Evolutionary conservation across 805 yeast species (phyloP), one percentile per base, ranked within the genome.

Genomic region (Vanderwaltozyma polyspora): DNA sequence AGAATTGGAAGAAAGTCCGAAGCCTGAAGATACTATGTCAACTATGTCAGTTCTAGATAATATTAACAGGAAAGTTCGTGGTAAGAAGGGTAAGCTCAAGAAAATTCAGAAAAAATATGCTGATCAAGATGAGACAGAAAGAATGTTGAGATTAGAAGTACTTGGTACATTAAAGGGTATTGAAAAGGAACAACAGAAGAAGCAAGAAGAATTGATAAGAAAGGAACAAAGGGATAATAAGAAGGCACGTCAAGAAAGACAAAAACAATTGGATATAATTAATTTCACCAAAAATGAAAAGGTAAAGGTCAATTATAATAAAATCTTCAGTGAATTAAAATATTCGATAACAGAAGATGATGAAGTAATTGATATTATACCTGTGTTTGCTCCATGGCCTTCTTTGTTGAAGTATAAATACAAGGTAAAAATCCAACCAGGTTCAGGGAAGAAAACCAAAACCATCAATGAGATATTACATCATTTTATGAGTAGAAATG

Each of bases 371-470:
- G 82, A 76, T 37, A 74, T 81, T 6, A 70, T 89, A 10, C 93
- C 95, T 1, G 76, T 84, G 14, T 89, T 86, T 66, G 96, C 91
- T 0, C 98, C 98, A 2, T 91, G 95, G 95, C 59, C 72, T 10
- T 69, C 96, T 0, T 55, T 91, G 42, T 68, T 64, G 39, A 80
- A 80, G 52, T 73, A 68, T 55, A 77, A 81, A 49, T 86, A 82
- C 59, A 85, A 85, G 53, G 78, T 83, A 24, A 89, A 89, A 54
- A 59, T 89, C 21, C 82, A 76, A 44, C 87, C 94, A 1, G 78
- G 78, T 1, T 64, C 70, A 19, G 76, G 77, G 19, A 91, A 91
- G 55, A 87, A 89, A 52, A 94, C 95, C 2, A 91, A 91, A 51
- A 77, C 91, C 2, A 64, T 84, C 24, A 67, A 68, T 36, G 95